These are phyloP conservation scores for Persicaria tinctoria DNA, from an alignment of 148 eudicot genomes.

Conservation along the genomic window DNA sequence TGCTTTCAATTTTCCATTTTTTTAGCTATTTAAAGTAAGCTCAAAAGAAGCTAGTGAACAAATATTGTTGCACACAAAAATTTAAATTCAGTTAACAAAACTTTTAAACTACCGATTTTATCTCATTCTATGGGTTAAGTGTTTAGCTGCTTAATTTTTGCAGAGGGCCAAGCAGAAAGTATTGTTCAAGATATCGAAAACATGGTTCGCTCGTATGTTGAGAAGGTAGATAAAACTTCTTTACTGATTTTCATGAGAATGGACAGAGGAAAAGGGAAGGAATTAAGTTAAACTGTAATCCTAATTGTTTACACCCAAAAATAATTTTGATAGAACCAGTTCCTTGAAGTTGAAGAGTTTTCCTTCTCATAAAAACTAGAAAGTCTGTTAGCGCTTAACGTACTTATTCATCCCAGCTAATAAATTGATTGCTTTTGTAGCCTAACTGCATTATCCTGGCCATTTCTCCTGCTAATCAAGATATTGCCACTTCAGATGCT, in stretches of 20 bases:
- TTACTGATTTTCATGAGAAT: background rate
- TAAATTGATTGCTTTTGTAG: constrained; percentile 35
- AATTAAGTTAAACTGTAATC: background rate
- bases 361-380: background rate
- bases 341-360: background rate
- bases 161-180: constrained; percentile 90
- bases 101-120: background rate
- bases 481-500: constrained; percentile 99
- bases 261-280: constrained; percentile 1
- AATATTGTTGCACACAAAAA: background rate
- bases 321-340: background rate
- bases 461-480: constrained; percentile 99
- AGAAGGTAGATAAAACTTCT: constrained; percentile 50
- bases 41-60: background rate
- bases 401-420: background rate
- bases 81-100: background rate
- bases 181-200: constrained; percentile 95
- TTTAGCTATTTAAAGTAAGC: background rate
- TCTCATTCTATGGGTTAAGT: background rate
- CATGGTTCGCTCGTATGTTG: constrained; percentile 98
- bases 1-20: background rate
- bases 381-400: background rate
- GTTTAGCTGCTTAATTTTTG: constrained; percentile 2
- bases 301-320: background rate
- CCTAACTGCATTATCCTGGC: constrained; percentile 96